phyloP scores from a whole-genome alignment of 441 rosid genomes.

The Erysimum cheiri region DNA sequence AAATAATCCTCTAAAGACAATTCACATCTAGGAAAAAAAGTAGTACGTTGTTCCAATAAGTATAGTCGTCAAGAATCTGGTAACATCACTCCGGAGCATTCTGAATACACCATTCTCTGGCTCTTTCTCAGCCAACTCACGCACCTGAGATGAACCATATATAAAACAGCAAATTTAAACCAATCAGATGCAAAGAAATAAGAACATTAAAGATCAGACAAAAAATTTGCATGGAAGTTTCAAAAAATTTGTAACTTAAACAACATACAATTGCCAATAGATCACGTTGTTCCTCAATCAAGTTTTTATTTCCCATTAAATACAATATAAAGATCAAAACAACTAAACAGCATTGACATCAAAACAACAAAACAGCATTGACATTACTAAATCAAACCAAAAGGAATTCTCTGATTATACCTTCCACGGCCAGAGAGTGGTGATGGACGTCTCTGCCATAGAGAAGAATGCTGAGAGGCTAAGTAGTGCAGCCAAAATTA shows the following conservation, averaged over 20 bases:
- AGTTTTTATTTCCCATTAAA: neutral
- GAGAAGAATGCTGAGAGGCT: conserved; percentile 97
- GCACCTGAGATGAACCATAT: conserved; percentile 60
- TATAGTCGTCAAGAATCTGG: conserved; percentile 97
- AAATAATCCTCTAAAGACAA: conserved; percentile 40
- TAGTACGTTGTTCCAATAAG: conserved; percentile 98
- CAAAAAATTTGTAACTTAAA: neutral
- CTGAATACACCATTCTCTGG: conserved; percentile 94
- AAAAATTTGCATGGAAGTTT: neutral
- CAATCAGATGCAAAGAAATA: conserved; percentile 35
- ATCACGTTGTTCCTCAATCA: conserved; percentile 14
- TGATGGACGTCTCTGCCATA: conserved; percentile 99
- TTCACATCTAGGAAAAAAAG: conserved; percentile 40
- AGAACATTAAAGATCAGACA: conserved; percentile 14
- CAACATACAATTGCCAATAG: conserved; percentile 3
- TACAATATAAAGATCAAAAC: conserved; percentile 13
- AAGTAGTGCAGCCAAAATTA: conserved; percentile 75
- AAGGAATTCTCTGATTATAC: conserved; percentile 47
- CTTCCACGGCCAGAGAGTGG: conserved; percentile 99
- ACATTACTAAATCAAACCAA: neutral
- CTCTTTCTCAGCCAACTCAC: conserved; percentile 98
- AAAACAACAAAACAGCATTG: conserved; percentile 13
- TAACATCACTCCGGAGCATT: conserved; percentile 95
- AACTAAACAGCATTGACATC: no score
- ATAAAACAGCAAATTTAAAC: conserved; percentile 36